These are phyloP conservation scores for Sonneratia alba DNA, from an alignment of 345 rosid species.

Conservation along the genomic window DNA sequence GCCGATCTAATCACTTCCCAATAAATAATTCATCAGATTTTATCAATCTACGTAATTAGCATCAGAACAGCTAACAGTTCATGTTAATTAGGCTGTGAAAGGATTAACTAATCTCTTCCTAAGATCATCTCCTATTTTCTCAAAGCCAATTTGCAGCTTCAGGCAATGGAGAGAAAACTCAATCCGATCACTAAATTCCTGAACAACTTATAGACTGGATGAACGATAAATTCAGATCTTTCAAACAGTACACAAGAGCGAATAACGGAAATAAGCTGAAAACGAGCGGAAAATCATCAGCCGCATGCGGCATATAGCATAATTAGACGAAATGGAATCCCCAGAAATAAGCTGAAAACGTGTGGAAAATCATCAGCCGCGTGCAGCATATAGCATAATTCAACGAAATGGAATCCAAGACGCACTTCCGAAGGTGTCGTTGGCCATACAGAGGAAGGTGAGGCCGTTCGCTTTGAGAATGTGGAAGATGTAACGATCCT, in stretches of 20 bases:
- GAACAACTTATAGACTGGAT: too few relatives aligned
- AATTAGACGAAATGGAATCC: slow-evolving; percentile 1
- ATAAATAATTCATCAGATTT: not conserved
- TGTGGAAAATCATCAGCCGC: slow-evolving; percentile 1
- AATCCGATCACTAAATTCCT: too few relatives aligned
- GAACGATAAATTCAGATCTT: not conserved
- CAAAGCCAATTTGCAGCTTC: not conserved
- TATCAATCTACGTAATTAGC: not conserved
- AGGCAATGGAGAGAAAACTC: too few relatives aligned
- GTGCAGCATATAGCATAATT: not conserved
- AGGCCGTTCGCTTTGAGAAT: slow-evolving; percentile 88
- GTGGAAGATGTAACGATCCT: slow-evolving; percentile 89
- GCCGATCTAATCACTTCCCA: not conserved
- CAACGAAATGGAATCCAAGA: not conserved
- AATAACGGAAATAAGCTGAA: not conserved
- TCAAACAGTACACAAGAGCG: not conserved
- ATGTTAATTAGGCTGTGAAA: not conserved
- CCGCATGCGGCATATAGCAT: not conserved
- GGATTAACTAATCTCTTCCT: not conserved
- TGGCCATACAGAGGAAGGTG: slow-evolving; percentile 91
- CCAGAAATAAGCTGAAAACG: not conserved
- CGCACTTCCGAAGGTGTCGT: slow-evolving; percentile 89
- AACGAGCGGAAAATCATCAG: not conserved
- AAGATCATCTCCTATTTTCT: not conserved
- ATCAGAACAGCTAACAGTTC: not conserved